These are phyloP conservation scores for Alopecurus myosuroides DNA, from an alignment of 176 grass and related monocot species.

Conservation along the genomic window DNA sequence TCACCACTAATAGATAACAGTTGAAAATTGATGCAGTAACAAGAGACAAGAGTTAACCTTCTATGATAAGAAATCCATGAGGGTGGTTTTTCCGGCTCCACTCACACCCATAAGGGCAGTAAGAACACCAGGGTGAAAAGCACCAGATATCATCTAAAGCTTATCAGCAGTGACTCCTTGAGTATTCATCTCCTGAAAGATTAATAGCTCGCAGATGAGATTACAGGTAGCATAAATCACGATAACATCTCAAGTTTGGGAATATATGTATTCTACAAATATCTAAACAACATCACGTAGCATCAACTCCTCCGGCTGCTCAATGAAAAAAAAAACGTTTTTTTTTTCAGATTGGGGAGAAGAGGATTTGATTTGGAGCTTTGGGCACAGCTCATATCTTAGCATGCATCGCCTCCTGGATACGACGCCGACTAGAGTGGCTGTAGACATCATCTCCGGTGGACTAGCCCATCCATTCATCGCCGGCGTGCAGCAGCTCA, in stretches of 20 bases:
- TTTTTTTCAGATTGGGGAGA: no score
- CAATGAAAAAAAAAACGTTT: no score
- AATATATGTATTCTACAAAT: slow-evolving; percentile 1
- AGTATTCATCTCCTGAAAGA: slow-evolving; percentile 66
- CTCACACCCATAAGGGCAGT: slow-evolving; percentile 78
- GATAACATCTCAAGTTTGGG: background rate
- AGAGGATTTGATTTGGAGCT: no score
- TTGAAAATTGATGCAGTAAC: background rate
- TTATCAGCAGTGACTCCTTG: slow-evolving; percentile 51
- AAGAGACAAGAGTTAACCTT: slow-evolving; percentile 39
- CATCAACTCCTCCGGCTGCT: no score
- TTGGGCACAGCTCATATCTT: no score
- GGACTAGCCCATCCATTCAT: no score
- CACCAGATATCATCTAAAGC: slow-evolving; percentile 70
- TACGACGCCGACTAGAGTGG: no score
- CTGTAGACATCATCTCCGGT: no score
- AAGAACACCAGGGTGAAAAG: slow-evolving; percentile 61
- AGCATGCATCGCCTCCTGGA: no score
- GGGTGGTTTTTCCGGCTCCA: slow-evolving; percentile 76
- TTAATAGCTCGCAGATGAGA: slow-evolving; percentile 23
- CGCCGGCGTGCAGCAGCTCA: no score
- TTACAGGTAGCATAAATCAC: slow-evolving; percentile 3
- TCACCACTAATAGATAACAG: background rate
- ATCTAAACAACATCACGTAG: no score
- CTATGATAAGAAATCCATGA: slow-evolving; percentile 81